A percentile compares a stretch with the other conserved stretches of the same genome.
phyloP scores from a whole-genome alignment of 805 yeast genomes.

The Candida bentonensis region DNA sequence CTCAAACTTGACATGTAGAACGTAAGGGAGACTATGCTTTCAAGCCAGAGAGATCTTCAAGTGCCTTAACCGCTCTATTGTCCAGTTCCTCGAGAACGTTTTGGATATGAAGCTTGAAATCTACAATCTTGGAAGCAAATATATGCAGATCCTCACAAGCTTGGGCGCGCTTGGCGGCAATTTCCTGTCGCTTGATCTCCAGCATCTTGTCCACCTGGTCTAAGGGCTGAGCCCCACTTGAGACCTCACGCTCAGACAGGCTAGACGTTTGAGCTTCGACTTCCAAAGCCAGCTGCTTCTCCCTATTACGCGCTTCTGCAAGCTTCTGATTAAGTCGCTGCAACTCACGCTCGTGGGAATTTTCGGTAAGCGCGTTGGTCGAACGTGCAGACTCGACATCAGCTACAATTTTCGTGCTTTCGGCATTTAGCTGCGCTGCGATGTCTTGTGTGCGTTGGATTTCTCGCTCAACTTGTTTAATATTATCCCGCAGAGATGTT shows the following conservation, averaged over 20 bases:
- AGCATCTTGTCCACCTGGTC: constrained; percentile 14
- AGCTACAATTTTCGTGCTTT: not conserved
- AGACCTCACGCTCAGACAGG: not conserved
- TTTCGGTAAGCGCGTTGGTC: not conserved
- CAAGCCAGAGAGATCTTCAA: no score
- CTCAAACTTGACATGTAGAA: no score
- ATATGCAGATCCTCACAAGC: not conserved
- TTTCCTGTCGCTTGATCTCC: constrained; percentile 7
- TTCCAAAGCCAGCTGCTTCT: constrained; percentile 41
- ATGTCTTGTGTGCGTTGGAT: not conserved
- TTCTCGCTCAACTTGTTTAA: not conserved
- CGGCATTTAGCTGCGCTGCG: not conserved
- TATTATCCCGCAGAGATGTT: not conserved
- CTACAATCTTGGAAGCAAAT: not conserved
- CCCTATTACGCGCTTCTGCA: constrained; percentile 30
- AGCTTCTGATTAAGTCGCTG: constrained; percentile 27
- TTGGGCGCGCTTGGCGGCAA: not conserved
- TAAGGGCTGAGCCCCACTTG: constrained; percentile 11
- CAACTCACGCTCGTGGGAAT: not conserved
- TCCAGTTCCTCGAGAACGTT: not conserved
- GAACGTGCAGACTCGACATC: not conserved
- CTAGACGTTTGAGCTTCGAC: constrained; percentile 34
- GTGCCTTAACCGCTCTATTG: no score
- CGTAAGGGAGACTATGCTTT: no score
- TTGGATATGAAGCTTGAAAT: not conserved